phyloP scores from a whole-genome alignment of 2,329 filamentous ascomycete genomes.

The Calonectria pseudoturangicola region DNA sequence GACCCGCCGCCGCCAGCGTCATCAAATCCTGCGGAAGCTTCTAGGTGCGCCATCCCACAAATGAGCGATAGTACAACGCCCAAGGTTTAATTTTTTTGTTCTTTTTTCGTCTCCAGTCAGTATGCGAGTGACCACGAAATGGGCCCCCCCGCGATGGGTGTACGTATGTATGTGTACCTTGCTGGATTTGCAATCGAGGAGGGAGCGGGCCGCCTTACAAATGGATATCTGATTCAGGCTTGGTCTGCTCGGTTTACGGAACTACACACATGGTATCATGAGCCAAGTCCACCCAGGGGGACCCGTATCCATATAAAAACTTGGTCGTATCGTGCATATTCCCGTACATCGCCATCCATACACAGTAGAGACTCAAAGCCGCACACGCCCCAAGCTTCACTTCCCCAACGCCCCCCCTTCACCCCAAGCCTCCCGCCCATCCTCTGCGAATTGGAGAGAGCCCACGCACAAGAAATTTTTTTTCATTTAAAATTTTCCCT shows the following conservation, averaged over 20 bases:
- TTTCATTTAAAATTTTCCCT: conserved; percentile 43
- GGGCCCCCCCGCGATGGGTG: background rate
- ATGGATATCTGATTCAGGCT: conserved; percentile 26
- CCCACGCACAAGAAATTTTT: conserved; percentile 19
- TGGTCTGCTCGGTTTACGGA: conserved; percentile 15
- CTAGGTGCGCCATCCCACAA: conserved; percentile 11
- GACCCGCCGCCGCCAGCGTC: conserved; percentile 1
- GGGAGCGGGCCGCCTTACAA: conserved; percentile 31
- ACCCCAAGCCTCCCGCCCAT: conserved; percentile 18
- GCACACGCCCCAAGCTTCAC: conserved; percentile 29
- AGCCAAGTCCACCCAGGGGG: conserved; percentile 7
- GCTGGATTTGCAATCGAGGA: conserved; percentile 21
- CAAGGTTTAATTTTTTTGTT: background rate
- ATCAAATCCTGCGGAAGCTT: background rate
- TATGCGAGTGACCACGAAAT: background rate
- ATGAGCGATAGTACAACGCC: conserved; percentile 5
- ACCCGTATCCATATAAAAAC: conserved; percentile 31
- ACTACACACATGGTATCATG: background rate
- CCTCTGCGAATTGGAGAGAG: background rate
- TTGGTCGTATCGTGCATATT: conserved; percentile 5
- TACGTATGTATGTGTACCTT: background rate
- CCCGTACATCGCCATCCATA: conserved; percentile 8
- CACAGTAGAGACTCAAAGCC: background rate
- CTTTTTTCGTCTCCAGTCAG: background rate
- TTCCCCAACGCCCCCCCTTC: conserved; percentile 16